Evolutionary conservation across 2,329 filamentous ascomycete genomes (phyloP), one percentile per base, ranked within the genome.

Genomic region (Dryadomyces quercus-mongolicae): DNA sequence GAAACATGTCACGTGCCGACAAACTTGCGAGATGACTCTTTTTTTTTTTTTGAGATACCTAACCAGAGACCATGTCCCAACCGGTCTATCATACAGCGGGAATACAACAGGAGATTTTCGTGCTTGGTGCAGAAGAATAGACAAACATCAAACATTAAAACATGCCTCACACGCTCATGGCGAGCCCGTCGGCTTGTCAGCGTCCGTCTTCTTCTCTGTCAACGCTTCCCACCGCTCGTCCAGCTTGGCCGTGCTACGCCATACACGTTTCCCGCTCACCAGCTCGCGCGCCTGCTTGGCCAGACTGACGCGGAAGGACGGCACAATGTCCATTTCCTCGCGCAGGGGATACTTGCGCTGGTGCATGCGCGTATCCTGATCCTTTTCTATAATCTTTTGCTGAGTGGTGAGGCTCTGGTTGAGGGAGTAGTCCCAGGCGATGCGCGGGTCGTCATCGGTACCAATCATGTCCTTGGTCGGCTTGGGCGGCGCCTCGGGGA

Each of bases 401-500:
- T 51, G 15, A 18, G 44, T 42, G 44, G 52, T 48, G 49, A 62
- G 43, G 38, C 25, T 70, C 64, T 44, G 72, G 67, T 73, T 80
- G 54, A 80, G 70, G n/a, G 75, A 69, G 60, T 82, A 74, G 67
- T 83, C 83, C 84, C 85, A 90, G 66, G 74, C 70, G 55, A 50
- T 74, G 67, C 59, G 59, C 50, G 59, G 57, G 46, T 60, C 56
- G 13, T 59, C 55, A 5, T 59, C 59, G n/a, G 53, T 54, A 51
- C 53, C 55, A 38, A 53, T 53, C 44, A 42, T 31, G 7, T 31
- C 20, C 31, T 20, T 43, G 0, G 54, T 55, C 58, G 80, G 73
- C 65, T 85, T 77, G 59, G 74, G 69, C 5, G 88, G 86, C 60
- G 74, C 68, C 59, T 82, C 77, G 1, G 93, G 93, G 86, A 88